A percentile compares a stretch with the other conserved stretches of the same genome.
Conservation (phyloP, 495 filamentous ascomycete genomes). For the Evansstolkia leycettana region DNA sequence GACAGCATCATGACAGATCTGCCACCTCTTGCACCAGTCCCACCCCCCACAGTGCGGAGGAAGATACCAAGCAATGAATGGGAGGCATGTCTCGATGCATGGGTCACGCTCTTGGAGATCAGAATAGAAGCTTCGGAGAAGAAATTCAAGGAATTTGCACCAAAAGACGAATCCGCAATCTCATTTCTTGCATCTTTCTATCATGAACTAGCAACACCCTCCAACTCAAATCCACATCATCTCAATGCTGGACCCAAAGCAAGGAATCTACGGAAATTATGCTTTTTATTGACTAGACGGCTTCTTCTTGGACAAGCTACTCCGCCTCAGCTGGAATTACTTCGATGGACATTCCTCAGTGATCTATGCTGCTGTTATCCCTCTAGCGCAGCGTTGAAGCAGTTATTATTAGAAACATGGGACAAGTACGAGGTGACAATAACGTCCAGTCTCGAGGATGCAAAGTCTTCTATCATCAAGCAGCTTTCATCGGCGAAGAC, state of each 20-base stretch:
- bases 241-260: slow-evolving; percentile 35
- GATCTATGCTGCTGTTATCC: slow-evolving; percentile 29
- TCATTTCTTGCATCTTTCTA: slow-evolving; percentile 53
- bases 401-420: slow-evolving; percentile 32
- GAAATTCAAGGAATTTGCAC: slow-evolving; percentile 35
- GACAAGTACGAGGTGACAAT: slow-evolving; percentile 23
- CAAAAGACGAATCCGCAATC: slow-evolving; percentile 41
- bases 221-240: slow-evolving; percentile 14
- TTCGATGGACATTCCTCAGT: slow-evolving; percentile 28
- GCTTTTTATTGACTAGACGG: slow-evolving; percentile 46
- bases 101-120: slow-evolving; percentile 51
- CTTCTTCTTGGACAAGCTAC: slow-evolving; percentile 17
- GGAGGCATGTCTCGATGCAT: slow-evolving; percentile 66
- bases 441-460: slow-evolving; percentile 28
- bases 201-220: slow-evolving; percentile 31
- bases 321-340: slow-evolving; percentile 13
- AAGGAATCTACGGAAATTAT: slow-evolving; percentile 42
- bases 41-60: slow-evolving; percentile 51
- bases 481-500: slow-evolving; percentile 37
- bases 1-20: slow-evolving; percentile 30
- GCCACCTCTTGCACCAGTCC: slow-evolving; percentile 65
- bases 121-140: slow-evolving; percentile 46
- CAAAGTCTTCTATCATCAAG: slow-evolving; percentile 33
- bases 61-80: slow-evolving; percentile 59
- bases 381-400: slow-evolving; percentile 23